These are phyloP conservation scores for Zymoseptoria pseudotritici DNA, from an alignment of 2,329 filamentous ascomycete genomes.

Conservation along the genomic window DNA sequence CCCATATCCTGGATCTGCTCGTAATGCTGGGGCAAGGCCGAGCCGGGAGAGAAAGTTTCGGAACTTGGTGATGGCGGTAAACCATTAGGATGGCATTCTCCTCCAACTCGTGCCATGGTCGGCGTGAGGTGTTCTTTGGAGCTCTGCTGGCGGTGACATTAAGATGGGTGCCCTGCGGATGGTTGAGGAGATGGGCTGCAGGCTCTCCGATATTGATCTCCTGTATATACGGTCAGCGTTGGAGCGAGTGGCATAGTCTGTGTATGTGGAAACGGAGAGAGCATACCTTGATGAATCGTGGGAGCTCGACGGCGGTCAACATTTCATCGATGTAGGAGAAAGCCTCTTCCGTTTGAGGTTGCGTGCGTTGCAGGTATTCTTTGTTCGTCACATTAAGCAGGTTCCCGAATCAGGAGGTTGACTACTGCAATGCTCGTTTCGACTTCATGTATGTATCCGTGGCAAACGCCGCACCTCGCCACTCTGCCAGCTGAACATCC, in stretches of 20 bases:
- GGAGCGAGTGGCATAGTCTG: no score
- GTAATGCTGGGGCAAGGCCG: neutral
- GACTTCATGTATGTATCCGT: neutral
- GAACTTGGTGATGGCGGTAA: neutral
- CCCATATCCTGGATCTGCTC: neutral
- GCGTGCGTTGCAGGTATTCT: neutral
- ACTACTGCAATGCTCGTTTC: neutral
- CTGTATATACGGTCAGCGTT: no score
- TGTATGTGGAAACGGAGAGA: no score
- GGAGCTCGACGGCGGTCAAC: no score
- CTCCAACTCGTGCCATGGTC: neutral
- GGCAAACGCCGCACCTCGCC: neutral
- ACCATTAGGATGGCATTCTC: neutral
- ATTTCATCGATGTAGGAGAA: no score
- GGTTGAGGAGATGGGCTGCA: no score
- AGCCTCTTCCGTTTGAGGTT: no score
- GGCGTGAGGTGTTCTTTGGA: neutral
- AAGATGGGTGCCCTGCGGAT: no score
- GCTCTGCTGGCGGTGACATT: no score
- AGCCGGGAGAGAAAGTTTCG: neutral
- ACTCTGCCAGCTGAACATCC: neutral
- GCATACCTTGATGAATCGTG: constrained; percentile 9
- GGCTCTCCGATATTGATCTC: no score
- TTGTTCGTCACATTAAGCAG: neutral
- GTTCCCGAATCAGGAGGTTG: neutral